Conservation (phyloP, 805 yeast species). For the Suhomyces pyralidae region DNA sequence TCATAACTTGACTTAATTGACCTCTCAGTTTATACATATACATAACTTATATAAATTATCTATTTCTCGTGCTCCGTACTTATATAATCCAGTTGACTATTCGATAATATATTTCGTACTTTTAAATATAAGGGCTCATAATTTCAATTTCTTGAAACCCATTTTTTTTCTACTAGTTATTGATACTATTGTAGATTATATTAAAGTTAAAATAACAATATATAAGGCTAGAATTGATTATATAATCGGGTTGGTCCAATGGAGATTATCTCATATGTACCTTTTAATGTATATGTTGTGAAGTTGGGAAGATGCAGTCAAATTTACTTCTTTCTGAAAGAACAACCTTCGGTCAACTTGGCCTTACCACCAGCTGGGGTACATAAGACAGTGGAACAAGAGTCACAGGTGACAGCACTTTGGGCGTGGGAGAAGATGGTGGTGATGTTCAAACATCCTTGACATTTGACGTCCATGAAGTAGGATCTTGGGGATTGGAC, state of each 20-base stretch:
- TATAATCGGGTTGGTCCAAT: constrained; percentile 1
- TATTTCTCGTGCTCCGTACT: too few species aligned
- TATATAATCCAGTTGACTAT: too few species aligned
- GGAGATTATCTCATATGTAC: neutral
- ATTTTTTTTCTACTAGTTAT: too few species aligned
- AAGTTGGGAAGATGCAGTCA: neutral
- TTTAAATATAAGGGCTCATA: too few species aligned
- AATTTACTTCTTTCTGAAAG: constrained; percentile 96
- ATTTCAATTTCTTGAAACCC: too few species aligned
- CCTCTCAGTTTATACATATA: too few species aligned
- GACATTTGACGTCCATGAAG: constrained; percentile 99
- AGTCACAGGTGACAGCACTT: constrained; percentile 99
- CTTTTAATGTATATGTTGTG: constrained; percentile 2
- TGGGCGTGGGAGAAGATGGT: constrained; percentile 99
- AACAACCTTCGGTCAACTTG: constrained; percentile 98
- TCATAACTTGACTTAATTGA: too few species aligned
- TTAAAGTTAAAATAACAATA: constrained; percentile 2
- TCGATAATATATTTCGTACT: too few species aligned
- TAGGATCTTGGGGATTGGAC: constrained; percentile 98
- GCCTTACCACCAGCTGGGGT: constrained; percentile 99
- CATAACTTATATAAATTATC: too few species aligned
- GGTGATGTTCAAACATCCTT: constrained; percentile 98
- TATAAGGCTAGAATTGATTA: constrained; percentile 1
- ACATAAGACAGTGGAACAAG: constrained; percentile 97
- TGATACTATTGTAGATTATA: constrained; percentile 2